Evolutionary conservation across 2,329 filamentous ascomycete genomes (phyloP), one percentile per base, ranked within the genome.

Genomic region (Parasarocladium wereldwijsianum): DNA sequence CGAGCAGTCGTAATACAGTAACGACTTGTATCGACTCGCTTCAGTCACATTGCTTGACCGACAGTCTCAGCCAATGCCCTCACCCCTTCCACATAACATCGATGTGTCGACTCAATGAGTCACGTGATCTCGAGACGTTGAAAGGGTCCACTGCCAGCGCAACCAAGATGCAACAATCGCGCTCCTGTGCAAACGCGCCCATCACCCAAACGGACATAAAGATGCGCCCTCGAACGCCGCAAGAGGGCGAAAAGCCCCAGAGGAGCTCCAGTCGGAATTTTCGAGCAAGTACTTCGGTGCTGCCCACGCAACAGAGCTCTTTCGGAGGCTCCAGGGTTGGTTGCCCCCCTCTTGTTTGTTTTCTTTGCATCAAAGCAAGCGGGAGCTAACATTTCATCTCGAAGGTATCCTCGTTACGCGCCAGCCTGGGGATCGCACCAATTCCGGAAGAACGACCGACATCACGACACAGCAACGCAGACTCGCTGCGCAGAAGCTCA

Each of bases 341-440:
- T 50, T 33, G 18, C 32, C 31, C 22, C 17, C 21, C 4, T 25
- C 15, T 32, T 31, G 25, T 29, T 23, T 29, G 35, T 22, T 24
- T 30, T 25, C 4, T 8, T 27, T 16, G 15, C 15, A 15, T 21
- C 13, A 14, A 10, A 17, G 5, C 16, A 11, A 3, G 10, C 24
- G 10, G 18, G 18, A 26, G 17, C 13, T 16, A 18, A 18, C 10
- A 21, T 27, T 13, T 8, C 30, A 28, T 29, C n/a, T 28, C 24
- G 22, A 28, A 62, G 58, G 45, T 64, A 35, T 53, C 60, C 6
- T 54, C 60, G 2, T 62, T 64, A 31, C 61, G 65, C 32, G 52
- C 63, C 10, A 60, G 58, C 3, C 66, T 2, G 70, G 67, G 17
- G 60, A 57, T 32, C 61, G 69, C 16, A 49, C 57, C 4, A 43